A percentile compares a stretch with the other conserved stretches of the same genome.
Evolutionary conservation across 495 filamentous ascomycete genomes (phyloP).

Genomic region (Penicillium cinerascens): DNA sequence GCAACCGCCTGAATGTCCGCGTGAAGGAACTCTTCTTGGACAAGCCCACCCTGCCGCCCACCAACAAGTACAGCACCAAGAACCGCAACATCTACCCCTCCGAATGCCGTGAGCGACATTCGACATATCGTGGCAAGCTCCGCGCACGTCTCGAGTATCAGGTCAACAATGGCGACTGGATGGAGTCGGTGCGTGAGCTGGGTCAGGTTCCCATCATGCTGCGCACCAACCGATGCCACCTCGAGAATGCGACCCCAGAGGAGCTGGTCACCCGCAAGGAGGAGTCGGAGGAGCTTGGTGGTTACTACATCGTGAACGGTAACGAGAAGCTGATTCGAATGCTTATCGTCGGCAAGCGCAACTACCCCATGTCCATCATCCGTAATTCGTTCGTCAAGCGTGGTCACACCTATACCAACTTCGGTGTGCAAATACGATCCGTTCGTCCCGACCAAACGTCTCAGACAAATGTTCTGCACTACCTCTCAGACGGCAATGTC

Average conservation of each 20-base stretch:
- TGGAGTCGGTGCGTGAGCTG: constrained; percentile 74
- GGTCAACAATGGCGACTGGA: constrained; percentile 81
- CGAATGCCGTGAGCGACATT: constrained; percentile 92
- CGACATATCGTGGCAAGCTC: constrained; percentile 84
- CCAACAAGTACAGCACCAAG: constrained; percentile 72
- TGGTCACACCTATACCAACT: constrained; percentile 81
- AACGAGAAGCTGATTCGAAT: constrained; percentile 91
- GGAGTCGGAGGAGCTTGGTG: constrained; percentile 88
- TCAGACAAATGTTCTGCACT: constrained; percentile 95
- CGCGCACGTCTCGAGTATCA: constrained; percentile 74
- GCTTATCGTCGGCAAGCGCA: constrained; percentile 81
- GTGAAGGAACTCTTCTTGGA: constrained; percentile 76
- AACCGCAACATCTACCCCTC: constrained; percentile 85
- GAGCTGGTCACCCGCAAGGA: constrained; percentile 82
- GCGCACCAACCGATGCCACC: constrained; percentile 85
- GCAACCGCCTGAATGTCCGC: constrained; percentile 69
- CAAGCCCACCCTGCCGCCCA: constrained; percentile 66
- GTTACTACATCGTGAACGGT: constrained; percentile 73
- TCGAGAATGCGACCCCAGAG: constrained; percentile 77
- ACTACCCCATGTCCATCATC: constrained; percentile 91
- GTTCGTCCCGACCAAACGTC: constrained; percentile 95
- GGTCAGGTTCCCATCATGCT: constrained; percentile 92
- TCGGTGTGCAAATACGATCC: constrained; percentile 84
- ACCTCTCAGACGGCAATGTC: constrained; percentile 90
- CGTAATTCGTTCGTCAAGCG: constrained; percentile 83